phyloP scores from a whole-genome alignment of 345 rosid species.

The Corchorus olitorius region DNA sequence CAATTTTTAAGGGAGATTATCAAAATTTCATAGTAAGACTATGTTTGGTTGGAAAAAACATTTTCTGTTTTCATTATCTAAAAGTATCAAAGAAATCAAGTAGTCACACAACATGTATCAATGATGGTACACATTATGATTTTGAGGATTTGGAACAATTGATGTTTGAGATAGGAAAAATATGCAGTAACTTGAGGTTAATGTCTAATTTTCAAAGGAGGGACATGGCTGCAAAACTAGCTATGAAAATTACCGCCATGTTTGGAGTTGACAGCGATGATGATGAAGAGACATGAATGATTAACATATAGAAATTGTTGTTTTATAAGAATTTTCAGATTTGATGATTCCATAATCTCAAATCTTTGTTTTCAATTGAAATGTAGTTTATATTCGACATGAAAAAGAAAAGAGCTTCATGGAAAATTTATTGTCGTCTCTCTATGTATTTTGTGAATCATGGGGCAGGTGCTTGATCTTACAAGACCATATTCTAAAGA shows the following conservation, averaged over 20 bases:
- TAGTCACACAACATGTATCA: no score
- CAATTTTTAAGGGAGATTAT: no score
- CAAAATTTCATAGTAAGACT: no score
- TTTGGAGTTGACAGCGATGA: constrained; percentile 78
- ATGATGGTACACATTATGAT: constrained; percentile 47
- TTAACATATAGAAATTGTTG: not conserved
- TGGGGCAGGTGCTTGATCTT: not conserved
- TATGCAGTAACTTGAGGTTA: constrained; percentile 68
- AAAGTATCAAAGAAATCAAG: no score
- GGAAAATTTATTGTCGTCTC: not conserved
- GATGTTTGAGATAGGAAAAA: constrained; percentile 90
- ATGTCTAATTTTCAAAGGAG: constrained; percentile 92
- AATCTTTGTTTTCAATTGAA: constrained; percentile 6
- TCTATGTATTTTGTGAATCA: not conserved
- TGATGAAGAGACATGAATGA: constrained; percentile 50
- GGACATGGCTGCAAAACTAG: constrained; percentile 89
- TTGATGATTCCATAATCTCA: constrained; percentile 17
- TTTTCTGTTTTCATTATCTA: no score
- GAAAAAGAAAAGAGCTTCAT: not conserved
- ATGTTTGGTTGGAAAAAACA: no score
- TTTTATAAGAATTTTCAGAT: not conserved
- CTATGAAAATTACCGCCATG: constrained; percentile 92
- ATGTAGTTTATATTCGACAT: not conserved
- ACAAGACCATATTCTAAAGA: no score
- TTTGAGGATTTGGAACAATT: constrained; percentile 87